Evolutionary conservation across 345 rosid species (phyloP).

Genomic region (Lepidium sativum): DNA sequence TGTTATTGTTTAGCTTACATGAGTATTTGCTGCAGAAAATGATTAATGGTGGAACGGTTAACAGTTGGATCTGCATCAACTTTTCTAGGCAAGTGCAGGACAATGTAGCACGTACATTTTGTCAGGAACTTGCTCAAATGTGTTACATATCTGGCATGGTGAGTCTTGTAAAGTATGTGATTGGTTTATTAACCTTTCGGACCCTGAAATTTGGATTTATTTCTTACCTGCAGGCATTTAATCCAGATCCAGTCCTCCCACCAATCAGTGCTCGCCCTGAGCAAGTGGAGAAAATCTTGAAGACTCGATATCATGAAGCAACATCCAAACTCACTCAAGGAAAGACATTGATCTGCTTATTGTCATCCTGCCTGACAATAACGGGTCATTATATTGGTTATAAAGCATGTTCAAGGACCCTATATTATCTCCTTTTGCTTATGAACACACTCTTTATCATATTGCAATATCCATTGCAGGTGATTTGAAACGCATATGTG

Average conservation of each 20-base stretch:
- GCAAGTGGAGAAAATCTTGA: slow-evolving; percentile 77
- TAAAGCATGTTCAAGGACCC: background rate
- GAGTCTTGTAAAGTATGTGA: background rate
- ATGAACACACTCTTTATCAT: background rate
- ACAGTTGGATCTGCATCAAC: slow-evolving; percentile 85
- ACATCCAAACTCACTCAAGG: slow-evolving; percentile 51
- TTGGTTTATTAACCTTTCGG: background rate
- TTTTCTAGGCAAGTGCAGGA: slow-evolving; percentile 83
- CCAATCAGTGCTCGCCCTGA: slow-evolving; percentile 70
- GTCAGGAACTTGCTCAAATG: slow-evolving; percentile 93
- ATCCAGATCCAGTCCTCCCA: slow-evolving; percentile 70
- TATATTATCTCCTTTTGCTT: background rate
- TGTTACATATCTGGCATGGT: slow-evolving; percentile 93
- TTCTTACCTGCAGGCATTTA: slow-evolving; percentile 46
- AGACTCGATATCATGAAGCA: slow-evolving; percentile 81
- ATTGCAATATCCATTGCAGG: slow-evolving; percentile 40
- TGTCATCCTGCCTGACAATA: slow-evolving; percentile 90
- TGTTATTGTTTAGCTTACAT: background rate
- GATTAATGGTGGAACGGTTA: slow-evolving; percentile 95
- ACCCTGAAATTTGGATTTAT: background rate
- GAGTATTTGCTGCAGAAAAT: slow-evolving; percentile 59
- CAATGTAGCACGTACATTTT: slow-evolving; percentile 59
- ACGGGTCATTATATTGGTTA: slow-evolving; percentile 98
- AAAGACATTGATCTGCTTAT: slow-evolving; percentile 93
- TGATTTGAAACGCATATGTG: slow-evolving; percentile 93